Percentiles rank a stretch among this genome's conserved stretches.
These are phyloP conservation scores for Kondoa subrosea DNA, from an alignment of 768 basidiomycete genomes.

Conservation along the genomic window DNA sequence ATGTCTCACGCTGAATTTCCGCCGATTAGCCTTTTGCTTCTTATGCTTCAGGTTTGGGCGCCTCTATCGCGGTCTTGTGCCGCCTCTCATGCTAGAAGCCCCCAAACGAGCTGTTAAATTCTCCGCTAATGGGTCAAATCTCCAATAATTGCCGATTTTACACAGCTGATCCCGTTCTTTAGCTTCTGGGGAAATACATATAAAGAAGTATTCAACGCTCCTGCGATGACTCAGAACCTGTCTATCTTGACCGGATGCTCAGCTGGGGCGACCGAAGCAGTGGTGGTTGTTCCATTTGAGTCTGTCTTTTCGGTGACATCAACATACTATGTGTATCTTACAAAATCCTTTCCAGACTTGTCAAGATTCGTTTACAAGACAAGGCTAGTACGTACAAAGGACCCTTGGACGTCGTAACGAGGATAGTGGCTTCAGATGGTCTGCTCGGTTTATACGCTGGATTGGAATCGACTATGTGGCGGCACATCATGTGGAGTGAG, in stretches of 20 bases:
- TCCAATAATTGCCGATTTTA: slow-evolving; percentile 41
- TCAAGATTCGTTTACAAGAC: slow-evolving; percentile 63
- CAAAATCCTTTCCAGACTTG: slow-evolving; percentile 21
- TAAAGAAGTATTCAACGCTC: slow-evolving; percentile 45
- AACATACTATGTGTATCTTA: background rate
- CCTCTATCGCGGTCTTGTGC: slow-evolving; percentile 88
- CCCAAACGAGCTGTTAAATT: slow-evolving; percentile 91
- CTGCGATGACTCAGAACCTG: slow-evolving; percentile 74
- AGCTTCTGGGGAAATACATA: slow-evolving; percentile 88
- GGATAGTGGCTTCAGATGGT: slow-evolving; percentile 61
- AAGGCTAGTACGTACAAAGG: slow-evolving; percentile 63
- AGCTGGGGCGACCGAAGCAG: slow-evolving; percentile 85
- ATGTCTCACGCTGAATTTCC: background rate
- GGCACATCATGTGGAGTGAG: slow-evolving; percentile 36
- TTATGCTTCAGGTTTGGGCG: slow-evolving; percentile 46
- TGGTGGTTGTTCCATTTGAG: slow-evolving; percentile 77
- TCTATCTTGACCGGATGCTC: slow-evolving; percentile 78
- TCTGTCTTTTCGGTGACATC: background rate
- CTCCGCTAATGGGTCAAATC: slow-evolving; percentile 19
- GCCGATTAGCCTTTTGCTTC: background rate
- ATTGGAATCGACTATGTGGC: slow-evolving; percentile 97
- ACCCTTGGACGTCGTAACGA: slow-evolving; percentile 74
- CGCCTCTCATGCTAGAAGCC: slow-evolving; percentile 84
- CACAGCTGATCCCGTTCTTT: background rate
- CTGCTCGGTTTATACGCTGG: slow-evolving; percentile 73